phyloP scores from a whole-genome alignment of 257 asterid genomes.

The Voacanga thouarsii region DNA sequence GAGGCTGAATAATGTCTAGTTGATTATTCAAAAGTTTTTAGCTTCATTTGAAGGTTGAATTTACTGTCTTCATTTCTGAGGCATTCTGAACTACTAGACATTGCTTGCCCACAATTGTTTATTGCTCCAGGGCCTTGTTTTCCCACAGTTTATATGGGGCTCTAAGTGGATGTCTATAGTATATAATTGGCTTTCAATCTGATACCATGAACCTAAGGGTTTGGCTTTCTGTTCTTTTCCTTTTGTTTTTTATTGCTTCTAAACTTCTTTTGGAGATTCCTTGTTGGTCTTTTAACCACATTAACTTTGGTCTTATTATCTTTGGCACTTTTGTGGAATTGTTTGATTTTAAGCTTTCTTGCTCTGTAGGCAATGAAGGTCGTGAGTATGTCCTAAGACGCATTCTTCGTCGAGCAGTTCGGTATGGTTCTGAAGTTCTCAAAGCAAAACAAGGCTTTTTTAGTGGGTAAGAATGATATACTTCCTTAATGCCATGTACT shows the following conservation, averaged over 20 bases:
- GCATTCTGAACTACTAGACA: neutral
- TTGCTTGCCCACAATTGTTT: neutral
- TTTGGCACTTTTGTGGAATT: slow-evolving; percentile 10
- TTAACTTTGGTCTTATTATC: neutral
- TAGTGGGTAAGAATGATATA: slow-evolving; percentile 51
- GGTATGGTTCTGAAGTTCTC: slow-evolving; percentile 95
- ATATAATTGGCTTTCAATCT: neutral
- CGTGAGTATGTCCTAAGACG: slow-evolving; percentile 97
- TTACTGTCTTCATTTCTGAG: neutral
- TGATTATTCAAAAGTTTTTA: neutral
- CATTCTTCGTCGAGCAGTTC: slow-evolving; percentile 94
- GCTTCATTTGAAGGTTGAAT: neutral
- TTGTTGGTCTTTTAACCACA: neutral
- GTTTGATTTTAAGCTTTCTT: slow-evolving; percentile 8
- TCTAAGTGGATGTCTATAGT: neutral
- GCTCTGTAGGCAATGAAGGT: slow-evolving; percentile 84
- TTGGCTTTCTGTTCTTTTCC: neutral
- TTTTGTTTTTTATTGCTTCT: neutral
- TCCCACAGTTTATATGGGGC: neutral
- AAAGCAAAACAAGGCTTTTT: slow-evolving; percentile 87
- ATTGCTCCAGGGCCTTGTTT: neutral
- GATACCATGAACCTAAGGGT: too few species aligned
- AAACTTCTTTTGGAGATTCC: neutral
- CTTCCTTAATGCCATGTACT: neutral
- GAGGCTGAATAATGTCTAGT: neutral